Evolutionary conservation across 371 early-diverging fungal genomes (phyloP).

Genomic region (Zancudomyces culisetae): DNA sequence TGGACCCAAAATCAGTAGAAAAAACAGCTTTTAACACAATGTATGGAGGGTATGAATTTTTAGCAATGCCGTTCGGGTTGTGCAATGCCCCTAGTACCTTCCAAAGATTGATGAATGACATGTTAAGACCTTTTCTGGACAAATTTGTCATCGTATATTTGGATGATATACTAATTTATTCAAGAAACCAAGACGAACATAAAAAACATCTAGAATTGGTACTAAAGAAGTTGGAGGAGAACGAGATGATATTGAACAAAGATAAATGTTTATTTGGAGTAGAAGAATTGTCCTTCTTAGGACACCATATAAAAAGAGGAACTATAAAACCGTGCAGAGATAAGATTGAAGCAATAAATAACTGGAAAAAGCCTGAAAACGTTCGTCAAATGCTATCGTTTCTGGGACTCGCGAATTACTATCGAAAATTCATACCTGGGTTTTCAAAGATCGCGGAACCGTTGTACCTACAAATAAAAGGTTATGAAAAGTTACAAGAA

Average conservation of each 20-base stretch:
- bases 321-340: conserved; percentile 14
- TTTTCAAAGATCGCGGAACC: conserved; percentile 13
- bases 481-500: too few species aligned
- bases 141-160: conserved; percentile 27
- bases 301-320: conserved; percentile 15
- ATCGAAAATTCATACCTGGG: conserved; percentile 12
- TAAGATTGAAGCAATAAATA: conserved; percentile 16
- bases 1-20: conserved; percentile 8
- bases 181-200: conserved; percentile 26
- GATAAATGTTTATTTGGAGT: conserved; percentile 30
- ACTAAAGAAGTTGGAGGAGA: conserved; percentile 13
- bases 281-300: conserved; percentile 23
- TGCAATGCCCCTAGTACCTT: conserved; percentile 26
- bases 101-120: conserved; percentile 18
- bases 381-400: conserved; percentile 13
- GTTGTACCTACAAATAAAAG: too few species aligned
- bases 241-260: conserved; percentile 20
- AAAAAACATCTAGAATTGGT: conserved; percentile 18
- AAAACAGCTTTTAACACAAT: conserved; percentile 31
- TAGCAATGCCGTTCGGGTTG: conserved; percentile 31
- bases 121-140: conserved; percentile 19
- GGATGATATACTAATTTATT: conserved; percentile 37
- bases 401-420: conserved; percentile 21
- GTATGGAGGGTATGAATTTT: conserved; percentile 24
- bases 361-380: conserved; percentile 19